Evolutionary conservation across 306 rosid species (phyloP).

Genomic region (Prosopis cineraria): DNA sequence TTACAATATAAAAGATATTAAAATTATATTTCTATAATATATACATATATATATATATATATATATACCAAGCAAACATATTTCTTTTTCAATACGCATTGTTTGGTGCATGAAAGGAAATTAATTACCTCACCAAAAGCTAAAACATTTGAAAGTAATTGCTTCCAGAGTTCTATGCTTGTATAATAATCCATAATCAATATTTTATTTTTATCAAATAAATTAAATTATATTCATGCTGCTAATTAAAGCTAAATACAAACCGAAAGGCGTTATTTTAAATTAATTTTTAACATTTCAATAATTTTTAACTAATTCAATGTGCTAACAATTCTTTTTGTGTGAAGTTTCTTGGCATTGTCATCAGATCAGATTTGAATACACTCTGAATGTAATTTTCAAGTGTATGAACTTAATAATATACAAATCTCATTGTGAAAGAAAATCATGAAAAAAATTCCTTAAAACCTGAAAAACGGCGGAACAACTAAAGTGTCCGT

Average conservation of each 20-base stretch:
- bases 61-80: not conserved
- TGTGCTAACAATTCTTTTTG: not conserved
- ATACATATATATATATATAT: no score
- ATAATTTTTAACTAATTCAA: not conserved
- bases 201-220: no score
- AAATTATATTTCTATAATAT: no score
- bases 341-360: not conserved
- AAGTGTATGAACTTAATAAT: not conserved
- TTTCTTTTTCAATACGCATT: no score
- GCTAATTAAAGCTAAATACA: no score
- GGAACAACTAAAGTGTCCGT: not conserved
- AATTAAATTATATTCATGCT: no score
- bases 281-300: not conserved
- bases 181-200: no score
- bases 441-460: not conserved
- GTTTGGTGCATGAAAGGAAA: not conserved
- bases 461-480: not conserved
- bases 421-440: not conserved
- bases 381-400: not conserved
- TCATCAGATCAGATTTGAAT: not conserved
- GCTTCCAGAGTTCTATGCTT: no score
- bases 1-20: no score
- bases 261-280: no score
- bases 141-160: not conserved
- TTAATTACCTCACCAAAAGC: not conserved